Base-by-base conservation (phyloP, 257 asterid species). In the Ilex asprella region DNA sequence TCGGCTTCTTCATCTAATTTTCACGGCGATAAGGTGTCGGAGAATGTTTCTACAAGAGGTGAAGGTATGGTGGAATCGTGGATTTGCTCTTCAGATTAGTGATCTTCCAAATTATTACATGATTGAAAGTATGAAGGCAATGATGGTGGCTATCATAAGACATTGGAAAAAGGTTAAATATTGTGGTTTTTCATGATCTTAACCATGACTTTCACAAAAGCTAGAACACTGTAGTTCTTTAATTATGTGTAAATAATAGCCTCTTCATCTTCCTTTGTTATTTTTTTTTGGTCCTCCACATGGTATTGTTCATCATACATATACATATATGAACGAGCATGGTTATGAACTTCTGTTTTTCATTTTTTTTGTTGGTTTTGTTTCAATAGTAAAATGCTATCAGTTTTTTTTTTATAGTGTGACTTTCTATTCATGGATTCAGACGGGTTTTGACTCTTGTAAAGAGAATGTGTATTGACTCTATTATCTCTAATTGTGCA, bases 21-120 rank as follows among this genome's bases (percentile, higher is more conserved):
- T 62, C 67, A 54, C 58, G 70, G 75, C 39, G 79, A 77, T 13
- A 82, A 75, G 35, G 68, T 58, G 31, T 60, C 63, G 64, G 75
- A 77, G 30, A 80, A 70, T 51, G 60, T 60, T 2, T 67, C 65
- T 31, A 49, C 65, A 39, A 70, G 79, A 63, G 78, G 79, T 14
- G 85, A 68, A 79, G 92, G 87, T 74, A 79, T 66, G 85, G 68
- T 74, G 79, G 95, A 84, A 67, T 76, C 85, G 43, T 84, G 93
- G 90, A 66, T 84, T 70, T 67, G 76, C 78, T 84, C 89, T 70
- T 82, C 86, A 70, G 88, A 84, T 30, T 73, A 73, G 80, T 35
- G 41, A 35, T 35, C 41, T 35, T 35, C 41, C 5, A 72, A 79
- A 82, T 80, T 72, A 80, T 83, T 75, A 65, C 54, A 60, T 54